Conservation (phyloP, 2,329 filamentous ascomycete species). For the Aspergillus felis region DNA sequence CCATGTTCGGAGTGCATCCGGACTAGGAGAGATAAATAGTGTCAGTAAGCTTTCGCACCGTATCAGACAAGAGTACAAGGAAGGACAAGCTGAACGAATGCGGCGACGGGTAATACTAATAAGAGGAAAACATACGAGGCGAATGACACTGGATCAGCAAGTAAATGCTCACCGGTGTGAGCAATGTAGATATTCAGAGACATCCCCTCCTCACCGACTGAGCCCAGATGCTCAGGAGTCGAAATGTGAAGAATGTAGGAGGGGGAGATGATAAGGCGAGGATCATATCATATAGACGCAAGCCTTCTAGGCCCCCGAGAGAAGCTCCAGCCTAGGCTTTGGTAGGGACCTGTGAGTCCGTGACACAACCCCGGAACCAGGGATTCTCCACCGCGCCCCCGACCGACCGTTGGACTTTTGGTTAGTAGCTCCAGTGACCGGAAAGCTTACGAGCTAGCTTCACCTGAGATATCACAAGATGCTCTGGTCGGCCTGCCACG, state of each 20-base stretch:
- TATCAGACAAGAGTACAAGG: neutral
- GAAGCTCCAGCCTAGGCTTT: slow-evolving; percentile 18
- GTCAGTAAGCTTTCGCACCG: slow-evolving; percentile 16
- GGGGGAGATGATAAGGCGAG: slow-evolving; percentile 15
- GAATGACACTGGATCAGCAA: slow-evolving; percentile 72
- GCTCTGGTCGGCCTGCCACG: slow-evolving; percentile 20
- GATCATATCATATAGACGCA: slow-evolving; percentile 1
- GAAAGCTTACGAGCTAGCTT: slow-evolving; percentile 8
- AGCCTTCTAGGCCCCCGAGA: slow-evolving; percentile 7
- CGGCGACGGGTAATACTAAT: neutral
- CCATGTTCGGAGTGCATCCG: slow-evolving; percentile 82
- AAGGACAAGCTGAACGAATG: slow-evolving; percentile 4
- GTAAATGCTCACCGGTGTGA: slow-evolving; percentile 84
- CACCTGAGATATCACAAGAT: slow-evolving; percentile 26
- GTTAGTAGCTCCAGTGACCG: neutral
- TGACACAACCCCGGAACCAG: slow-evolving; percentile 10
- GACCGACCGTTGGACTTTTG: slow-evolving; percentile 4
- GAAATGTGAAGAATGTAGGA: slow-evolving; percentile 14
- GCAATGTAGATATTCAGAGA: slow-evolving; percentile 86
- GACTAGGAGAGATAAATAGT: slow-evolving; percentile 43
- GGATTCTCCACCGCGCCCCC: slow-evolving; percentile 14
- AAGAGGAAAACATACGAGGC: slow-evolving; percentile 56
- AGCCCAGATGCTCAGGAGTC: slow-evolving; percentile 21
- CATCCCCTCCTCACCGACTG: slow-evolving; percentile 57
- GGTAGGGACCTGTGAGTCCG: slow-evolving; percentile 7